Percentiles rank a stretch among this genome's conserved stretches.
phyloP scores from a whole-genome alignment of 495 filamentous ascomycete species.

The Barbatosphaeria neglecta region DNA sequence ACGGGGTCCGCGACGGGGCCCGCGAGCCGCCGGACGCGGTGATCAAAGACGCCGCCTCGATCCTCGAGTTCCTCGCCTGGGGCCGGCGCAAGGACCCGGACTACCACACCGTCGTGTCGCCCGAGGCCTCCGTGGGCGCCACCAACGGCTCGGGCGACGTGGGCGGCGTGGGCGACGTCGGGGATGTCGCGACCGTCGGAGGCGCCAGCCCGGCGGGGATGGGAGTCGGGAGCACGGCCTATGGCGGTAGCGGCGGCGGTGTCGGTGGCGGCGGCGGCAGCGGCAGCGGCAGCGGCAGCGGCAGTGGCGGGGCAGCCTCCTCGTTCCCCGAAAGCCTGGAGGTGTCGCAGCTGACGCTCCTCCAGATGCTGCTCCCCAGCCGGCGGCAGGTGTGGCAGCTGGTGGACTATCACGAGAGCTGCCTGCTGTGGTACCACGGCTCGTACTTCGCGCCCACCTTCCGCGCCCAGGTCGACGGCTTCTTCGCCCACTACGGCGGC shows the following conservation, averaged over 20 bases:
- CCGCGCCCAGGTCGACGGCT: slow-evolving; percentile 14
- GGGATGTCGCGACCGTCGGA: too few species aligned
- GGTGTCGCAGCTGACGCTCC: slow-evolving; percentile 8
- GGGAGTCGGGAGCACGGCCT: too few species aligned
- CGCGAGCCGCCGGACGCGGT: slow-evolving; percentile 9
- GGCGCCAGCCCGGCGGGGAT: slow-evolving; percentile 9
- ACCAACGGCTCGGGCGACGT: background rate
- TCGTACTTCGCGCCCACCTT: slow-evolving; percentile 24
- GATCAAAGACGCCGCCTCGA: slow-evolving; percentile 29
- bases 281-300: too few species aligned
- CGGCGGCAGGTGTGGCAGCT: slow-evolving; percentile 19
- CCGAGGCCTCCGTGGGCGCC: slow-evolving; percentile 4
- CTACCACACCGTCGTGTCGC: slow-evolving; percentile 14
- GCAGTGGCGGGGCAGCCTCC: slow-evolving; percentile 8
- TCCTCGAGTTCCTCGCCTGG: slow-evolving; percentile 35
- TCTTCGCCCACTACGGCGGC: slow-evolving; percentile 17
- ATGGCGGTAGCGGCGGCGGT: too few species aligned
- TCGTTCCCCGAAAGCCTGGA: slow-evolving; percentile 8
- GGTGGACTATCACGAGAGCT: slow-evolving; percentile 24
- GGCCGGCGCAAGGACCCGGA: slow-evolving; percentile 27
- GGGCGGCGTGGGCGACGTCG: too few species aligned
- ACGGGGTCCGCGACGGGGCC: too few species aligned
- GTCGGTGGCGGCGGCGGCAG: too few species aligned
- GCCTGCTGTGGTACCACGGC: slow-evolving; percentile 28
- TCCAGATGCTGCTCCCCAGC: slow-evolving; percentile 22